Percentiles rank a stretch among this genome's conserved stretches.
Conservation (phyloP, 768 basidiomycete species). For the Amanita muscaria region DNA sequence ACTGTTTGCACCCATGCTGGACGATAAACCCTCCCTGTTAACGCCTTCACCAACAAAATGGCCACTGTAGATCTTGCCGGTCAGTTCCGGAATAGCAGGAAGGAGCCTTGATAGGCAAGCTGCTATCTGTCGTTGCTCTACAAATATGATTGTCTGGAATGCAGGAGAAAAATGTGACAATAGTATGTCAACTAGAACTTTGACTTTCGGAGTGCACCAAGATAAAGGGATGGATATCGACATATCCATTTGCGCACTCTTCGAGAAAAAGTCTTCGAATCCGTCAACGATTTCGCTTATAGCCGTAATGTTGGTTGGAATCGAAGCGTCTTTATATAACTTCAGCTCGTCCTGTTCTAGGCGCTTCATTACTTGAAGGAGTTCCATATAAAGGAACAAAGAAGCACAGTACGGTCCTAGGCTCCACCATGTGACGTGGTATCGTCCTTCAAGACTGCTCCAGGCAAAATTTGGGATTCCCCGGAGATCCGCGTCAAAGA, state of each 20-base stretch:
- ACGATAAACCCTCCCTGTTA: constrained; percentile 32
- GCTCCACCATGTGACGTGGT: constrained; percentile 49
- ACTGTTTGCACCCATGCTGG: constrained; percentile 33
- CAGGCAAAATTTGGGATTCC: constrained; percentile 46
- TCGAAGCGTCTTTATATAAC: no score
- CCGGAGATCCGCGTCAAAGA: constrained; percentile 36
- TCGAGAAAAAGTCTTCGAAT: constrained; percentile 38
- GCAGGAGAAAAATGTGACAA: constrained; percentile 38
- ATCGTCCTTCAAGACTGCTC: constrained; percentile 53
- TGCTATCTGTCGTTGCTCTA: constrained; percentile 78
- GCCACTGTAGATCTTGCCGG: constrained; percentile 47
- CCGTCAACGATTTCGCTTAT: constrained; percentile 34
- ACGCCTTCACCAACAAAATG: constrained; percentile 68
- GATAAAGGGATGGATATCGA: constrained; percentile 38
- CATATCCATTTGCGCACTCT: constrained; percentile 23
- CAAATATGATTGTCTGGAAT: constrained; percentile 84
- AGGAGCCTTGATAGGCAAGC: constrained; percentile 59
- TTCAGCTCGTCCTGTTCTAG: constrained; percentile 18
- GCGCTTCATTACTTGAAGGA: constrained; percentile 40
- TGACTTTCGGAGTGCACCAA: constrained; percentile 72
- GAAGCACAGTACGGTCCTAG: constrained; percentile 73
- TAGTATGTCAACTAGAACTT: constrained; percentile 52
- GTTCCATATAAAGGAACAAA: constrained; percentile 55
- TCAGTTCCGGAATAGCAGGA: constrained; percentile 47
- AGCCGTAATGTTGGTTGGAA: constrained; percentile 27